Evolutionary conservation across 352 stramenopile species (phyloP).

Genomic region (Pythium phragmiticola): DNA sequence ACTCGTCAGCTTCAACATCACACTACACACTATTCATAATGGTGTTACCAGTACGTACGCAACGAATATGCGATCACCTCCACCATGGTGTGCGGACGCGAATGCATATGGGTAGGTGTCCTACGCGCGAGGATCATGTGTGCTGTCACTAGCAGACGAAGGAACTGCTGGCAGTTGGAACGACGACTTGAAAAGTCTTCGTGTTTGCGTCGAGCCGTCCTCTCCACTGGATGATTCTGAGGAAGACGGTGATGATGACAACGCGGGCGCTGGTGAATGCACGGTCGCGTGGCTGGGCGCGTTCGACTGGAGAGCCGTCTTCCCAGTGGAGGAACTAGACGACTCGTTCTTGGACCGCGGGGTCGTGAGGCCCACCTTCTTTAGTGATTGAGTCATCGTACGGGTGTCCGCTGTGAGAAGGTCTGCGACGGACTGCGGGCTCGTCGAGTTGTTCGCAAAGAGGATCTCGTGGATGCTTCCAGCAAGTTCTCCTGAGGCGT

Average conservation of each 20-base stretch:
- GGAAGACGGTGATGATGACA: constrained; percentile 12
- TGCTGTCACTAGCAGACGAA: neutral
- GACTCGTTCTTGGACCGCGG: neutral
- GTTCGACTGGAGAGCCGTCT: neutral
- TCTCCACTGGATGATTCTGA: constrained; percentile 11
- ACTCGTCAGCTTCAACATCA: neutral
- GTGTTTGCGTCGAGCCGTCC: constrained; percentile 13
- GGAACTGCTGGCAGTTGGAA: constrained; percentile 9
- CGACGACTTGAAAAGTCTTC: constrained; percentile 24
- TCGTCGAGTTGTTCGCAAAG: constrained; percentile 52
- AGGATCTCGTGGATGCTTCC: constrained; percentile 68
- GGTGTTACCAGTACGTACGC: constrained; percentile 3
- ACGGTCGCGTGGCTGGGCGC: neutral
- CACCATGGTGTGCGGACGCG: neutral
- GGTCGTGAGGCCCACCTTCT: constrained; percentile 16
- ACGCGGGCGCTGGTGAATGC: constrained; percentile 1
- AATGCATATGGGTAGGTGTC: neutral
- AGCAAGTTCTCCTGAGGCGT: constrained; percentile 36
- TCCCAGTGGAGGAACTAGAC: neutral
- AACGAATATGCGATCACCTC: neutral
- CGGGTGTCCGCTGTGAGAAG: constrained; percentile 23
- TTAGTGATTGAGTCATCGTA: constrained; percentile 18
- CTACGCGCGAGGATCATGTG: constrained; percentile 5
- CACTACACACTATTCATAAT: constrained; percentile 8
- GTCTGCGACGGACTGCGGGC: constrained; percentile 69